Conservation (phyloP, 495 filamentous ascomycete species). For the Tuber melanosporum region DNA sequence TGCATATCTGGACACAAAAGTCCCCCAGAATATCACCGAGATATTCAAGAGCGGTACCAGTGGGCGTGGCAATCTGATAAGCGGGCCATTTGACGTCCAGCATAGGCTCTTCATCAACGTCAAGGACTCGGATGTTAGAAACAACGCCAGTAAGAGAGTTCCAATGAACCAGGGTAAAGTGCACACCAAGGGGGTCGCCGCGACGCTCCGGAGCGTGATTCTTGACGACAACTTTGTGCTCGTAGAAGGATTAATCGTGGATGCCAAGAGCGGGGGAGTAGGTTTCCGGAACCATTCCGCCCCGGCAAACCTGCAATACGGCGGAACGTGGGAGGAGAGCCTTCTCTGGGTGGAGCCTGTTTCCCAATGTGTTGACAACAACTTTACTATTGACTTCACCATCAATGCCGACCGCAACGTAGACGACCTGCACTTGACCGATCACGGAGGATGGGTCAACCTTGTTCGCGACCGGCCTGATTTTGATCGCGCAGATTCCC, state of each 20-base stretch:
- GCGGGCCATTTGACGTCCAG: constrained; percentile 46
- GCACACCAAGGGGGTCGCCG: constrained; percentile 14
- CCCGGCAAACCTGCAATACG: constrained; percentile 36
- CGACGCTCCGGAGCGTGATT: constrained; percentile 23
- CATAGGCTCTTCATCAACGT: constrained; percentile 40
- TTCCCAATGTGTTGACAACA: constrained; percentile 46
- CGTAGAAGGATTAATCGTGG: constrained; percentile 47
- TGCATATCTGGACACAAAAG: constrained; percentile 8
- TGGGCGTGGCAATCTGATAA: constrained; percentile 37
- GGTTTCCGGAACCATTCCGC: constrained; percentile 49
- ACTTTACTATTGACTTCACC: constrained; percentile 46
- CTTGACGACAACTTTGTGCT: constrained; percentile 39
- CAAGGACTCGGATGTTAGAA: not conserved
- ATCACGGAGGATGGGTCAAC: constrained; percentile 44
- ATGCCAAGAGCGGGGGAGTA: constrained; percentile 44
- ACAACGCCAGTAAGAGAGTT: constrained; percentile 8
- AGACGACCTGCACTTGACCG: constrained; percentile 40
- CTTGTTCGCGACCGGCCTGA: constrained; percentile 13
- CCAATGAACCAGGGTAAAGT: constrained; percentile 22
- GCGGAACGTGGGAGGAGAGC: constrained; percentile 46
- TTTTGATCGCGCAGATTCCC: constrained; percentile 28
- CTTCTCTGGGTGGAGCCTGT: constrained; percentile 48
- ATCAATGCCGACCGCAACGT: constrained; percentile 6
- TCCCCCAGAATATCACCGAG: constrained; percentile 40
- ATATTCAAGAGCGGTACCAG: constrained; percentile 42